Evolutionary conservation across 768 basidiomycete genomes (phyloP), one percentile per base, ranked within the genome.

Genomic region (Kwoniella dejecticola): DNA sequence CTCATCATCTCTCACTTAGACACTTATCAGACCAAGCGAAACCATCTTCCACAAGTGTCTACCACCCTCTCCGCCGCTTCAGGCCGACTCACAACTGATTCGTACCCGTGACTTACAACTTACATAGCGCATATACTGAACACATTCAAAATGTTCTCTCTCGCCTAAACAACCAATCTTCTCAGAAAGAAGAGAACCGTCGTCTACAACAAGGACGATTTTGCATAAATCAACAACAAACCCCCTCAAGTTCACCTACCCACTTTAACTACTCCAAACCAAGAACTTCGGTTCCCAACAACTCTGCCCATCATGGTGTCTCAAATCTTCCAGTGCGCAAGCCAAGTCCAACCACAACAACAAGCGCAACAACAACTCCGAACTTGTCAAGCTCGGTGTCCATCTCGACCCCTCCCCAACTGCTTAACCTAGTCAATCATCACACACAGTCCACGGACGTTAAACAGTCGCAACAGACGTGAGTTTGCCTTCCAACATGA

Each of bases 291-390:
- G 69, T 62, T 64, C 65, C 50, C 4, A 26, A 53, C 46, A 40
- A 24, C 30, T 45, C 50, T 57, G 66, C 69, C 69, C 67, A 66
- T 33, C 60, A 71, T 71, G 69, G 66, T 61, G 45, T 64, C 67
- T 54, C 52, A 44, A 42, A 42, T 49, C 24, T 40, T 46, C 5
- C 61, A 23, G 26, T 24, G 41, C 33, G 40, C 58, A 11, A n/a
- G 30, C 6, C 49, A 49, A 50, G 7, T 36, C 7, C 33, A 36
- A 30, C 45, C 52, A 57, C 52, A 54, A 55, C 60, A 47, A 29
- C 53, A 23, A 61, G 57, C 52, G 52, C 33, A 24, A 53, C 60
- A 27, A 44, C 67, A 46, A 46, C 48, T 40, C 56, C 63, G 46
- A 66, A 54, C 58, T 56, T 55, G 46, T 58, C 55, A 66, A 58